phyloP scores from a whole-genome alignment of 2,329 filamentous ascomycete genomes.

The Fusarium foetens region DNA sequence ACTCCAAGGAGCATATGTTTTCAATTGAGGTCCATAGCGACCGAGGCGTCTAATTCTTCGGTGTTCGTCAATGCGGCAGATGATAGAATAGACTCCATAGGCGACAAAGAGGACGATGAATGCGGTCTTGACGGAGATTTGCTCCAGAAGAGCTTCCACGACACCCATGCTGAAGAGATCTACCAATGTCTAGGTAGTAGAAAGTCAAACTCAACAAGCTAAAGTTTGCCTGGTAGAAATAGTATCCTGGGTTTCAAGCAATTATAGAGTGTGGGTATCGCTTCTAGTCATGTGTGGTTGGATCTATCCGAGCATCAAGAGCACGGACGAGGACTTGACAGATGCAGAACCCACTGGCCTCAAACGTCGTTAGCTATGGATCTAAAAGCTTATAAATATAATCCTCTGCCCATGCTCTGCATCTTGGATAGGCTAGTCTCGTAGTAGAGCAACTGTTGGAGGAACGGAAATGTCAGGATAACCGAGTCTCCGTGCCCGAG shows the following conservation, averaged over 20 bases:
- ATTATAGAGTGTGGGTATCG: not conserved
- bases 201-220: not conserved
- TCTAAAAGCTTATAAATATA: constrained; percentile 1
- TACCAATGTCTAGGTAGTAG: not conserved
- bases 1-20: constrained; percentile 59
- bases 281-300: not conserved
- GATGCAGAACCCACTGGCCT: not conserved
- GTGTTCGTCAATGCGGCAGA: constrained; percentile 54
- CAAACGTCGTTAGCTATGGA: not conserved
- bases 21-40: constrained; percentile 52
- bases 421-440: not conserved
- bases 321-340: not conserved
- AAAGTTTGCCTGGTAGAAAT: not conserved
- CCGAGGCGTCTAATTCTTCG: constrained; percentile 59
- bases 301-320: not conserved
- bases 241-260: not conserved
- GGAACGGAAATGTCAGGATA: constrained; percentile 19
- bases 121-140: constrained; percentile 55
- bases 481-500: constrained; percentile 24
- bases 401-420: not conserved
- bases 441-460: not conserved
- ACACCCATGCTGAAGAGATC: constrained; percentile 56
- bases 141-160: constrained; percentile 58
- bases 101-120: constrained; percentile 51
- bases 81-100: constrained; percentile 52